A percentile compares a stretch with the other conserved stretches of the same genome.
phyloP scores from a whole-genome alignment of 2,329 filamentous ascomycete genomes.

The Teratosphaeria epicoccoides region DNA sequence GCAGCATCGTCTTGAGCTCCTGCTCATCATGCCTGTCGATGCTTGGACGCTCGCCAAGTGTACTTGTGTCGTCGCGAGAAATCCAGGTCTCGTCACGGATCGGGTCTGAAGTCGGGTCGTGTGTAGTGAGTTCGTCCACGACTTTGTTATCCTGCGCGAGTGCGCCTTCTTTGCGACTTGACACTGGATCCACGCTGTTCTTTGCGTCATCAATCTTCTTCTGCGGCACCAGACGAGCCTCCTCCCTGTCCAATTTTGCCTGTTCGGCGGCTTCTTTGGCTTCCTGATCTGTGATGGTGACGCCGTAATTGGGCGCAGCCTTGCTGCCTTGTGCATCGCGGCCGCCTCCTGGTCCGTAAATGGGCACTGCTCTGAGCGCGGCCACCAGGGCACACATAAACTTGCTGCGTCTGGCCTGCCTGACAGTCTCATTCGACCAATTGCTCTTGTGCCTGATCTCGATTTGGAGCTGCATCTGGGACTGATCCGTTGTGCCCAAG shows the following conservation, averaged over 20 bases:
- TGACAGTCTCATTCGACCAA: constrained; percentile 61
- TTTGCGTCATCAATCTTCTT: constrained; percentile 21
- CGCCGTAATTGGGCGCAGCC: constrained; percentile 71
- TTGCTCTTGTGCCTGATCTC: constrained; percentile 75
- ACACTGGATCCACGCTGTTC: constrained; percentile 9
- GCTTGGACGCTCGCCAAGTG: constrained; percentile 30
- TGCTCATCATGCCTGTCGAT: constrained; percentile 35
- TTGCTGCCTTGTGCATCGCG: constrained; percentile 48
- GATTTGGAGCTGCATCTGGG: constrained; percentile 74
- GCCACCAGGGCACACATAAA: constrained; percentile 91
- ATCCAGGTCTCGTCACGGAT: constrained; percentile 37
- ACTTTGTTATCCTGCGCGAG: constrained; percentile 22
- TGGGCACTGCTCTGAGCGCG: constrained; percentile 77
- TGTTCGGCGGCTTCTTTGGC: constrained; percentile 52
- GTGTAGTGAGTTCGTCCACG: constrained; percentile 35
- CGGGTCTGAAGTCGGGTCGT: constrained; percentile 32
- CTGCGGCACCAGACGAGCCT: constrained; percentile 52
- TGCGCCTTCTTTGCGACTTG: constrained; percentile 8
- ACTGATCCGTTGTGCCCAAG: constrained; percentile 67
- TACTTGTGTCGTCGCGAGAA: constrained; percentile 29
- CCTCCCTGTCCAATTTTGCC: constrained; percentile 37
- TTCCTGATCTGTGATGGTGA: constrained; percentile 59
- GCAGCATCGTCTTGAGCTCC: constrained; percentile 36
- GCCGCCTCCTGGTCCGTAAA: constrained; percentile 69
- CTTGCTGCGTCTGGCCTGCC: constrained; percentile 74